Percentiles rank a stretch among this genome's conserved stretches.
Evolutionary conservation across 2,329 filamentous ascomycete genomes (phyloP).

Genomic region (Hymenoscyphus infarciens): DNA sequence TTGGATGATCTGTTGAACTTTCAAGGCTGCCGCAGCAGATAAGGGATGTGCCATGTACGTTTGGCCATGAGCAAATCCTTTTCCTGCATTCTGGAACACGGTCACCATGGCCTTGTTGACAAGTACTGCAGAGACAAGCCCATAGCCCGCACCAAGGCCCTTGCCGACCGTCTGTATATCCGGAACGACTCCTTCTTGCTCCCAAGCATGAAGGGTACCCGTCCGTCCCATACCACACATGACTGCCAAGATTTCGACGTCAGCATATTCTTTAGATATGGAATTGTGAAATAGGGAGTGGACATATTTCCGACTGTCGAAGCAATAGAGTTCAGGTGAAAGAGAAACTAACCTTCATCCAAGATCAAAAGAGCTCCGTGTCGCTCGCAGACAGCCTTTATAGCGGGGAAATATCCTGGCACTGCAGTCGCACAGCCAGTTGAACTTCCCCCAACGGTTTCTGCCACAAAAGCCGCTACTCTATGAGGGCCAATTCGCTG

Average conservation of each 20-base stretch:
- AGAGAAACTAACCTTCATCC: neutral
- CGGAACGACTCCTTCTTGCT: conserved; percentile 48
- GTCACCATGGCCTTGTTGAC: conserved; percentile 37
- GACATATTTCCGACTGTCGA: neutral
- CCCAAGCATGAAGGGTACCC: conserved; percentile 50
- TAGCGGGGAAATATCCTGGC: conserved; percentile 62
- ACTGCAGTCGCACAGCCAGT: conserved; percentile 63
- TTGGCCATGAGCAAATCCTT: conserved; percentile 8
- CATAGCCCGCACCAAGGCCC: conserved; percentile 58
- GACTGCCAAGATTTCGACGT: conserved; percentile 56
- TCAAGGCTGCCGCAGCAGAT: conserved; percentile 1
- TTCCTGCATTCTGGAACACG: neutral
- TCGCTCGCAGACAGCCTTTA: conserved; percentile 61
- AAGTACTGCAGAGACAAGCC: conserved; percentile 55
- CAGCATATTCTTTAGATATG: neutral
- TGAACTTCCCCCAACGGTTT: conserved; percentile 62
- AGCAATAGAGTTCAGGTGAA: conserved; percentile 28
- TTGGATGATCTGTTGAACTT: conserved; percentile 8
- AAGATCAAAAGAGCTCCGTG: conserved; percentile 59
- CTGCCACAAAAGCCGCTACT: conserved; percentile 61
- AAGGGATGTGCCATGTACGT: conserved; percentile 8
- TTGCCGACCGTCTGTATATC: conserved; percentile 64
- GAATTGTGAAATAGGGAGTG: neutral
- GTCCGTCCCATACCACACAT: conserved; percentile 53
- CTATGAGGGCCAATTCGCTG: conserved; percentile 52